These are phyloP conservation scores for Catharanthus roseus DNA, from an alignment of 257 asterid species.

Conservation along the genomic window DNA sequence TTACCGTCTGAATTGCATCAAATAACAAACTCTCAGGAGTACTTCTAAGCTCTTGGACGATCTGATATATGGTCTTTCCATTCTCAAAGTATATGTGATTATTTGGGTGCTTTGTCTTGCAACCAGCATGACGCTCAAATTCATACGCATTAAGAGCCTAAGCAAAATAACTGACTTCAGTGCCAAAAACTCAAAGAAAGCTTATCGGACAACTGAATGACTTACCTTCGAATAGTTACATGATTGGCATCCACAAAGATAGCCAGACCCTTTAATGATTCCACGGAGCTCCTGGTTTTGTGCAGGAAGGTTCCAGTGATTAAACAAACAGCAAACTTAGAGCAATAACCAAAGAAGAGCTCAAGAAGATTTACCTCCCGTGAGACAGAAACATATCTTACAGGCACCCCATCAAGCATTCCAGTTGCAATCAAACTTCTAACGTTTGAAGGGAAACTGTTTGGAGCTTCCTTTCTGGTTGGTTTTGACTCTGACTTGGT, in stretches of 20 bases:
- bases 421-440: constrained; percentile 94
- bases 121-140: constrained; percentile 90
- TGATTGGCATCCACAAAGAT: constrained; percentile 81
- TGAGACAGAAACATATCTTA: constrained; percentile 63
- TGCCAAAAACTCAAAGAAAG: not conserved
- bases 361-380: constrained; percentile 54
- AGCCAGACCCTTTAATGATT: constrained; percentile 83
- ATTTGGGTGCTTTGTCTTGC: constrained; percentile 94
- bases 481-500: constrained; percentile 53
- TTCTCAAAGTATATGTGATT: constrained; percentile 87
- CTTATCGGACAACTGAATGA: constrained; percentile 7
- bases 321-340: constrained; percentile 10
- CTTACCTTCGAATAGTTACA: constrained; percentile 82
- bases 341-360: constrained; percentile 3
- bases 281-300: constrained; percentile 72
- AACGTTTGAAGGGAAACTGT: constrained; percentile 92
- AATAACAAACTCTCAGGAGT: constrained; percentile 69
- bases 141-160: constrained; percentile 89
- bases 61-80: constrained; percentile 88
- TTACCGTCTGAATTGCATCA: constrained; percentile 71
- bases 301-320: constrained; percentile 15
- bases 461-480: constrained; percentile 78
- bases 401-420: constrained; percentile 90
- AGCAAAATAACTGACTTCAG: constrained; percentile 4
- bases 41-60: constrained; percentile 89